Conservation (phyloP, 192 early-diverging fungal genomes). For the Coemansia sp. region DNA sequence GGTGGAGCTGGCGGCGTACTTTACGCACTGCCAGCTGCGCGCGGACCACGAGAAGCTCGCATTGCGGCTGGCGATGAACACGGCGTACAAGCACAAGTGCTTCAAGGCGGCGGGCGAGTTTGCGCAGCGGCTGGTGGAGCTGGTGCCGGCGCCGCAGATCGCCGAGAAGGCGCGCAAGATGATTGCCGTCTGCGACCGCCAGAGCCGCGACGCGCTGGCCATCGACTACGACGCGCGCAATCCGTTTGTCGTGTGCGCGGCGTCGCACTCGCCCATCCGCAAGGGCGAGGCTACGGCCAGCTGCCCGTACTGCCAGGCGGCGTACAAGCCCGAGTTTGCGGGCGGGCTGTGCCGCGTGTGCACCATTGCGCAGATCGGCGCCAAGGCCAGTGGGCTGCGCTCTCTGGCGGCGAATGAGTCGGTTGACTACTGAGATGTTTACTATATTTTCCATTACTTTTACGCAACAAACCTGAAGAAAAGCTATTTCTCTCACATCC, state of each 20-base stretch:
- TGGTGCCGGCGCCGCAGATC: conserved; percentile 76
- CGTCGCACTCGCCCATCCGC: conserved; percentile 89
- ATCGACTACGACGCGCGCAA: conserved; percentile 96
- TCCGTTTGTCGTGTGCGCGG: conserved; percentile 88
- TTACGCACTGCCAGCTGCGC: conserved; percentile 92
- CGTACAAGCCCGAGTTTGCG: conserved; percentile 82
- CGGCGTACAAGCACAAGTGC: conserved; percentile 83
- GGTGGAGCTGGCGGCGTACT: conserved; percentile 94
- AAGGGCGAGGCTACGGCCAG: conserved; percentile 74
- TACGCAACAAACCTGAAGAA: not conserved
- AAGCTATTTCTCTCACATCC: too few relatives aligned
- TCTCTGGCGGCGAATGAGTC: conserved; percentile 29
- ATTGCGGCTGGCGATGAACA: conserved; percentile 85
- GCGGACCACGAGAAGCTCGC: conserved; percentile 86
- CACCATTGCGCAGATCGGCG: conserved; percentile 83
- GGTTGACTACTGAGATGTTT: conserved; percentile 1
- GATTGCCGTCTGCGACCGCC: conserved; percentile 75
- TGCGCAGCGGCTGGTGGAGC: conserved; percentile 88
- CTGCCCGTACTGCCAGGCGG: conserved; percentile 89
- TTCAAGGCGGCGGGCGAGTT: conserved; percentile 85
- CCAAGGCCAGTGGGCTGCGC: conserved; percentile 72
- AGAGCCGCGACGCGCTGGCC: conserved; percentile 76
- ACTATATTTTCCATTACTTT: not conserved
- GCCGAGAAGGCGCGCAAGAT: conserved; percentile 84
- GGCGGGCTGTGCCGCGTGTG: conserved; percentile 86